phyloP scores from a whole-genome alignment of 2,329 filamentous ascomycete genomes.

The Chaetomium sp. region DNA sequence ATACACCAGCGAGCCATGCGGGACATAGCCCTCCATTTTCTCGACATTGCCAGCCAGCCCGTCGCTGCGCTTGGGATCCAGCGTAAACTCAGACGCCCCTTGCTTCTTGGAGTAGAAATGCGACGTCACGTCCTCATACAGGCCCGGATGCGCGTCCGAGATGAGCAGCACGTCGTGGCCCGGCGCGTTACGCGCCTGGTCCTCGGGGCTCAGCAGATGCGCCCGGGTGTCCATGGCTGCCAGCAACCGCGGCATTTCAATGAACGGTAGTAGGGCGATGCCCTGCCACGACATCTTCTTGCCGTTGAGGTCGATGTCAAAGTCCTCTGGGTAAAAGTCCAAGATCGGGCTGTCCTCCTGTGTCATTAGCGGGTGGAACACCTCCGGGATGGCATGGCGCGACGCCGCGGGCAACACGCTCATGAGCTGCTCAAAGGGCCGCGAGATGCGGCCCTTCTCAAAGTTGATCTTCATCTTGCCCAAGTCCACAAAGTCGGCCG shows the following conservation, averaged over 20 bases:
- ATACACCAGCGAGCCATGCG: conserved; percentile 73
- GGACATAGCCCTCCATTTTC: conserved; percentile 77
- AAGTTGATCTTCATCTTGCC: conserved; percentile 74
- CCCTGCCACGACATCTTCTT: conserved; percentile 99
- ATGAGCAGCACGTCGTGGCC: conserved; percentile 79
- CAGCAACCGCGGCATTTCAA: conserved; percentile 82
- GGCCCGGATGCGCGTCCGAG: conserved; percentile 67
- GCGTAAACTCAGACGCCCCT: conserved; percentile 56
- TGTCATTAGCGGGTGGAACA: conserved; percentile 88
- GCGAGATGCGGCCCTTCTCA: conserved; percentile 76
- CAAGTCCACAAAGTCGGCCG: conserved; percentile 84
- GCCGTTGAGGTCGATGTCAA: conserved; percentile 87
- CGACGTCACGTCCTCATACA: conserved; percentile 78
- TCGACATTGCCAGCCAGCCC: conserved; percentile 74
- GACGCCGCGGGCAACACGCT: conserved; percentile 92
- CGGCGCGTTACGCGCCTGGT: conserved; percentile 68
- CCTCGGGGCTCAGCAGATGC: conserved; percentile 68
- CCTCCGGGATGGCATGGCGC: conserved; percentile 78
- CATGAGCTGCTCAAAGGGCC: conserved; percentile 96
- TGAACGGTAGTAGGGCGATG: conserved; percentile 87
- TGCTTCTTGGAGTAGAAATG: conserved; percentile 93
- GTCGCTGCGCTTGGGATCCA: conserved; percentile 69
- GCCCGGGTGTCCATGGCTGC: conserved; percentile 79
- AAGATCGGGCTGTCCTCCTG: conserved; percentile 84
- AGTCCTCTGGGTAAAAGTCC: conserved; percentile 95